Evolutionary conservation across 179 eudicot genomes (phyloP).

Genomic region (Actinidia arguta): DNA sequence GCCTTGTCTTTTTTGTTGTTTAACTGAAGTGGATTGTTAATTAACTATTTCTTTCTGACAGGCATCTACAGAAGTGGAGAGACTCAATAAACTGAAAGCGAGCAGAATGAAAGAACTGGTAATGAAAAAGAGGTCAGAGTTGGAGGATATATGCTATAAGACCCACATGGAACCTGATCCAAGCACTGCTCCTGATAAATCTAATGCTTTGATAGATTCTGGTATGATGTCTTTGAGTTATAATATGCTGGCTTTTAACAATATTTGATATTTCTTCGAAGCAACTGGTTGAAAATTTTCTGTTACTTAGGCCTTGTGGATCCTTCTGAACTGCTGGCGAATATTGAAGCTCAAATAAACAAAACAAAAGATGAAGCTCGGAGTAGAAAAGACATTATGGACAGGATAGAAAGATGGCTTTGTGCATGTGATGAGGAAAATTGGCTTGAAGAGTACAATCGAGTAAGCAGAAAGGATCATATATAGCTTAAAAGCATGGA

Average conservation of each 20-base stretch:
- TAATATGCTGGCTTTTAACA: background rate
- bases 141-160: conserved; percentile 59
- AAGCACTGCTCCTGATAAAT: conserved; percentile 71
- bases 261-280: background rate
- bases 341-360: conserved; percentile 60
- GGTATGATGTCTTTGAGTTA: conserved; percentile 33
- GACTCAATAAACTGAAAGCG: conserved; percentile 68
- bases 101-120: conserved; percentile 77
- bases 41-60: conserved; percentile 23
- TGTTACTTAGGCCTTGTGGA: conserved; percentile 61
- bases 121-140: conserved; percentile 66
- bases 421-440: conserved; percentile 77
- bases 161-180: conserved; percentile 70
- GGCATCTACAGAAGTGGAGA: conserved; percentile 71
- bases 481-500: background rate
- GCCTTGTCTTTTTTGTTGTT: background rate
- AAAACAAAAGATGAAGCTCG: conserved; percentile 67
- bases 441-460: conserved; percentile 76
- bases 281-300: background rate
- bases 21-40: background rate
- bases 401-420: conserved; percentile 67
- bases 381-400: conserved; percentile 70
- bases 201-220: conserved; percentile 74
- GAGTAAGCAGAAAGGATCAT: conserved; percentile 37
- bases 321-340: conserved; percentile 65